Base-by-base conservation (phyloP, 768 basidiomycete species). In the Pisolithus sp. region DNA sequence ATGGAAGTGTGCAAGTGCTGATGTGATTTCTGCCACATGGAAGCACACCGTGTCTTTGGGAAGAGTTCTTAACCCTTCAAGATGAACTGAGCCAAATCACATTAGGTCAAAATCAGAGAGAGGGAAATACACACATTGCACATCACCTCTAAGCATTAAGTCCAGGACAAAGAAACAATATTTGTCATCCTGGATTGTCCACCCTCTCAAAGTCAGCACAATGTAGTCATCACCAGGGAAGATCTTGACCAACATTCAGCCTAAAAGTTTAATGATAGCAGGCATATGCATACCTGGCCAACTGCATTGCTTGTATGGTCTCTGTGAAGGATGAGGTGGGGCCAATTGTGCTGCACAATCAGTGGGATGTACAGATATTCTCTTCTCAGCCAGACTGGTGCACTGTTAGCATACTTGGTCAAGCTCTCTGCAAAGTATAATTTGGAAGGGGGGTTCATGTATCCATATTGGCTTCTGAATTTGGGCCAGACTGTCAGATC, bases 301-400 rank as follows among this genome's bases (percentile, higher is more conserved):
- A 99, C 86, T 21, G 95, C 95, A 67, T 99, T 99, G 72, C 97
- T 96, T 0, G 96, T 98, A 66, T 98, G 95, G 67, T 99, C 98
- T 53, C 89, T 91, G 52, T 34, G 46, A 20, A 17, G 38, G n/a
- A 7, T 18, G 39, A 69, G 43, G 21, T 7, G 49, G 44, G 18
- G 8, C 24, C 5, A 38, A 15, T 28, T 18, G 20, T 24, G 44
- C 13, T 37, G 20, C 42, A n/a, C 18, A 46, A 20, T 49, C 38
- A 53, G 46, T 20, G 20, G 17, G 8, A 66, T 86, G 55, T 56
- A 87, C 86, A 95, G 63, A 60, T 94, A 93, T 71, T 94, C 95
- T 43, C 93, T 83, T 76, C 98, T 99, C 61, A 99, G 72, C 96
- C 96, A 99, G 59, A 99, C 96, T 51, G 82, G 89, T 12, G 96